Percentiles rank a stretch among this genome's conserved stretches.
Conservation (phyloP, 768 basidiomycete species). For the Candolleomyces efflorescens region DNA sequence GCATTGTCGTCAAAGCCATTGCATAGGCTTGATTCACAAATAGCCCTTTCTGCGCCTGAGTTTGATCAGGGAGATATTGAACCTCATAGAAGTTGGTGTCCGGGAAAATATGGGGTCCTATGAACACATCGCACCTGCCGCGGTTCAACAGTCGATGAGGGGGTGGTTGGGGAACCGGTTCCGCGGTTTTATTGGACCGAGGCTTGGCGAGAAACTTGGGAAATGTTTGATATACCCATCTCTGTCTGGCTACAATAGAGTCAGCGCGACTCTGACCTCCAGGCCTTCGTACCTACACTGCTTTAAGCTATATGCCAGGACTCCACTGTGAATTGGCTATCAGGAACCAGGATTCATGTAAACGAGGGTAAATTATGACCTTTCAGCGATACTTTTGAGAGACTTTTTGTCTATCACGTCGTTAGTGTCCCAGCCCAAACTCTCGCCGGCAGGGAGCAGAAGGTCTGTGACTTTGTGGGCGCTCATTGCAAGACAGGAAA, state of each 20-base stretch:
- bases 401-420: conserved; percentile 31
- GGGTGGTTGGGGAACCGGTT: conserved; percentile 51
- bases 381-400: conserved; percentile 51
- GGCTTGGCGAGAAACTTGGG: conserved; percentile 68
- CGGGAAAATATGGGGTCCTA: conserved; percentile 72
- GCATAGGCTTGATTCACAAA: no score
- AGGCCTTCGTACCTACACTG: not conserved
- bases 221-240: conserved; percentile 65
- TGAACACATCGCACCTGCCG: conserved; percentile 65
- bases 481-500: not conserved
- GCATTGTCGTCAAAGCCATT: no score
- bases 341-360: not conserved
- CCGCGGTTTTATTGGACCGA: conserved; percentile 51
- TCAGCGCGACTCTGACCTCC: not conserved
- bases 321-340: not conserved
- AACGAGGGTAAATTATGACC: conserved; percentile 31
- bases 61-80: conserved; percentile 43
- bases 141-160: conserved; percentile 47
- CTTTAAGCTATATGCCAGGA: not conserved
- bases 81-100: conserved; percentile 73
- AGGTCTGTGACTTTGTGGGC: conserved; percentile 10
- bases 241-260: conserved; percentile 52
- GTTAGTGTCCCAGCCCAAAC: conserved; percentile 55
- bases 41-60: not conserved
- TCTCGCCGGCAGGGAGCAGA: conserved; percentile 50